A percentile compares a stretch with the other conserved stretches of the same genome.
phyloP scores from a whole-genome alignment of 2,329 filamentous ascomycete genomes.

The Aspergillus jensenii region DNA sequence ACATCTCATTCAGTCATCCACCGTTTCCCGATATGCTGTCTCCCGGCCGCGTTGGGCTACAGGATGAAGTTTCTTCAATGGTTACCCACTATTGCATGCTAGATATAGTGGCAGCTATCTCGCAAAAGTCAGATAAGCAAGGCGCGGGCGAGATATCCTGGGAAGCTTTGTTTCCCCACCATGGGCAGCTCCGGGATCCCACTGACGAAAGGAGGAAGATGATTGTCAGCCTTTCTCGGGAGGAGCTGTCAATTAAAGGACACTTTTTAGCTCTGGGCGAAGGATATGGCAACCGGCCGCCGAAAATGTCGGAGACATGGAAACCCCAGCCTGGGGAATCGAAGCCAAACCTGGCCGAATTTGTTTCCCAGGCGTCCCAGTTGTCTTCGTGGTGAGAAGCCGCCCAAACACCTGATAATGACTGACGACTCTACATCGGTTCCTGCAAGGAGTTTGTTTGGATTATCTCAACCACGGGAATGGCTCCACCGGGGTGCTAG shows the following conservation, averaged over 20 bases:
- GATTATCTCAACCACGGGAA: neutral
- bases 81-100: conserved; percentile 38
- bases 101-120: conserved; percentile 37
- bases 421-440: neutral
- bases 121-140: conserved; percentile 8
- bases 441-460: neutral
- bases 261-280: conserved; percentile 20
- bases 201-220: conserved; percentile 31
- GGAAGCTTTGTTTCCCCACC: conserved; percentile 34
- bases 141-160: conserved; percentile 18
- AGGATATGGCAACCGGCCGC: conserved; percentile 14
- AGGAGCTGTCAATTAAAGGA: conserved; percentile 26
- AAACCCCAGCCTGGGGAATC: conserved; percentile 10
- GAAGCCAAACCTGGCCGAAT: conserved; percentile 26
- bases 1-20: conserved; percentile 35
- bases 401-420: neutral
- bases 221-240: conserved; percentile 28
- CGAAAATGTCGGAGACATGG: conserved; percentile 24
- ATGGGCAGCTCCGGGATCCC: conserved; percentile 31
- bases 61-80: conserved; percentile 34
- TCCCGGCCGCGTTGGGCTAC: conserved; percentile 32
- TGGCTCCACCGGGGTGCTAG: neutral
- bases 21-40: conserved; percentile 32
- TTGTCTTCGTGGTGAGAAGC: neutral
- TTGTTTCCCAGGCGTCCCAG: conserved; percentile 22